A percentile compares a stretch with the other conserved stretches of the same genome.
phyloP scores from a whole-genome alignment of 2,329 filamentous ascomycete genomes.

The Xylaria digitata region DNA sequence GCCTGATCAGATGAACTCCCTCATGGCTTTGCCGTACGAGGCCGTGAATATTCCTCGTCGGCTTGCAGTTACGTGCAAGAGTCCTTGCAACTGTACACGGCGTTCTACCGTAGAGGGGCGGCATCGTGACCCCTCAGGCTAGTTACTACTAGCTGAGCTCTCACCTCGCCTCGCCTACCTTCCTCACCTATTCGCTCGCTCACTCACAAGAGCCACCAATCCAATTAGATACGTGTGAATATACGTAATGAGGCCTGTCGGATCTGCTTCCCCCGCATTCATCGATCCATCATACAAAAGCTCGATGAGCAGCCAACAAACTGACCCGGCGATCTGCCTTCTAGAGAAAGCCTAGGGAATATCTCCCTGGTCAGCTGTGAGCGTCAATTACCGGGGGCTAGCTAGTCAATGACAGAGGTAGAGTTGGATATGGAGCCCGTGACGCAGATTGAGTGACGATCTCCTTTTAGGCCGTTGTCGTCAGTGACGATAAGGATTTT shows the following conservation, averaged over 20 bases:
- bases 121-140: conserved; percentile 23
- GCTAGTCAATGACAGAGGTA: conserved; percentile 7
- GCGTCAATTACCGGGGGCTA: not conserved
- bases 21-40: conserved; percentile 27
- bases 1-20: conserved; percentile 29
- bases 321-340: conserved; percentile 12
- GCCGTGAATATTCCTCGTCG: not conserved
- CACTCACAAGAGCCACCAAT: not conserved
- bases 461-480: conserved; percentile 1
- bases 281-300: conserved; percentile 31
- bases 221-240: not conserved
- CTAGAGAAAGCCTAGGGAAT: not conserved
- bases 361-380: conserved; percentile 1
- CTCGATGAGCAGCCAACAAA: conserved; percentile 15
- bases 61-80: conserved; percentile 25
- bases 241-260: not conserved
- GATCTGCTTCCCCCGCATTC: conserved; percentile 14
- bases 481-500: conserved; percentile 13
- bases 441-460: conserved; percentile 22
- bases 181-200: not conserved
- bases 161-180: conserved; percentile 15
- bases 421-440: conserved; percentile 14
- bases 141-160: not conserved
- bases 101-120: conserved; percentile 29
- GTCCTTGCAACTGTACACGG: conserved; percentile 14